Evolutionary conservation across 148 eudicot species (phyloP).

Genomic region (Cornus kousa): DNA sequence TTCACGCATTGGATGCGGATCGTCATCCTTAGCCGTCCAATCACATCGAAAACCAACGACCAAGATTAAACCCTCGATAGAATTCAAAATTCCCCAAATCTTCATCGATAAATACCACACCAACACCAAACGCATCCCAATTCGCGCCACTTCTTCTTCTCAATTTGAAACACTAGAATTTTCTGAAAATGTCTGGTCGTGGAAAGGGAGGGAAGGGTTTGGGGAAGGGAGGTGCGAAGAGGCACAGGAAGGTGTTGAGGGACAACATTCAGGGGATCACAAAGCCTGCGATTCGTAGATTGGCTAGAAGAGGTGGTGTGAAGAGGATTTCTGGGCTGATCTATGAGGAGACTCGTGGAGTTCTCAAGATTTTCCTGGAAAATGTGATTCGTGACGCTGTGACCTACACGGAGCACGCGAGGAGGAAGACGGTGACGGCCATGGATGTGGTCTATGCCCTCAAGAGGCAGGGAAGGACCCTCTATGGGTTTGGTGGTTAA

Average conservation of each 20-base stretch:
- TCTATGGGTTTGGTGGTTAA: slow-evolving; percentile 47
- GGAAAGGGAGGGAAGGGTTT: slow-evolving; percentile 52
- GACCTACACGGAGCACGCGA: slow-evolving; percentile 47
- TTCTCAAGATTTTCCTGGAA: slow-evolving; percentile 44
- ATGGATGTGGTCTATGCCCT: slow-evolving; percentile 52
- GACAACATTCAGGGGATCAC: slow-evolving; percentile 56
- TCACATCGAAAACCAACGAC: neutral
- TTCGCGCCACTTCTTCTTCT: no score
- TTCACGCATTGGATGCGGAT: slow-evolving; percentile 10
- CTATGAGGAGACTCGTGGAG: slow-evolving; percentile 49
- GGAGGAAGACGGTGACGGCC: slow-evolving; percentile 51
- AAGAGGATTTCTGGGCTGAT: slow-evolving; percentile 46
- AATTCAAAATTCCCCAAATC: no score
- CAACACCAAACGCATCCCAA: neutral
- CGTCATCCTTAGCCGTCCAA: slow-evolving; percentile 13
- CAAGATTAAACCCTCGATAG: no score
- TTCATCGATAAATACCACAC: neutral
- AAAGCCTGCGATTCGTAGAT: slow-evolving; percentile 40
- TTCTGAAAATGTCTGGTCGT: slow-evolving; percentile 42
- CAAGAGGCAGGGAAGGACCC: slow-evolving; percentile 59
- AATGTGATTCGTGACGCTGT: slow-evolving; percentile 49
- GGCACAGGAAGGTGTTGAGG: slow-evolving; percentile 41
- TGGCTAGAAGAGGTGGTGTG: slow-evolving; percentile 46
- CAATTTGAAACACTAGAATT: neutral
- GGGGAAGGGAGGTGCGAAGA: slow-evolving; percentile 52